Evolutionary conservation across 2,329 filamentous ascomycete genomes (phyloP).

Genomic region (Paradendryphiella salina): DNA sequence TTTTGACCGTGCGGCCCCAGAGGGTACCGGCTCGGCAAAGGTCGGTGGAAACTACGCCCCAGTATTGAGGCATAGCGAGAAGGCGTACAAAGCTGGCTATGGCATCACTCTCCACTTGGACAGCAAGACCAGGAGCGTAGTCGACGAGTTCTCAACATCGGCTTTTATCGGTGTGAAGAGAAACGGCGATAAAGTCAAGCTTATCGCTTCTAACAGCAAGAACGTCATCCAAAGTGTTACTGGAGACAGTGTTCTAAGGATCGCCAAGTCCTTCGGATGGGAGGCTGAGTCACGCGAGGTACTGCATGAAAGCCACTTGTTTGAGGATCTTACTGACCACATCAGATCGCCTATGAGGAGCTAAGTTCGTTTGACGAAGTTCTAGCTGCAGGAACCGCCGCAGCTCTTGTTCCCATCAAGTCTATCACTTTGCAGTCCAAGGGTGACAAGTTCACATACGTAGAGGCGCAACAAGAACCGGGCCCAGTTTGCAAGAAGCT

Average conservation of each 20-base stretch:
- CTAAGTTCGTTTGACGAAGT: conserved; percentile 71
- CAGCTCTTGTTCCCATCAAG: conserved; percentile 86
- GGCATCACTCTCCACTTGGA: conserved; percentile 96
- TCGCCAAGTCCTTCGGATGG: conserved; percentile 80
- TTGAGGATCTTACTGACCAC: conserved; percentile 6
- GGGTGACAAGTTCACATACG: conserved; percentile 60
- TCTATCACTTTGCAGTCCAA: conserved; percentile 76
- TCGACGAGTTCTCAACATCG: conserved; percentile 95
- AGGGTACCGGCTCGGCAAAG: conserved; percentile 89
- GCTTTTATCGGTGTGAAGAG: conserved; percentile 83
- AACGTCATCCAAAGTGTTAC: conserved; percentile 89
- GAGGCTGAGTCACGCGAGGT: conserved; percentile 75
- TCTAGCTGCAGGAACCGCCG: conserved; percentile 89
- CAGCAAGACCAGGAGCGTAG: conserved; percentile 76
- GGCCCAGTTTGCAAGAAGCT: conserved; percentile 75
- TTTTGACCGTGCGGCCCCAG: conserved; percentile 90
- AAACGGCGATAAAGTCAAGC: conserved; percentile 64
- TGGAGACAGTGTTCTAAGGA: conserved; percentile 73
- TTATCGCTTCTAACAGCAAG: conserved; percentile 85
- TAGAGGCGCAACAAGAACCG: conserved; percentile 65
- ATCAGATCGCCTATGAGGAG: conserved; percentile 67
- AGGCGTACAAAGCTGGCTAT: conserved; percentile 74
- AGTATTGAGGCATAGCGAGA: conserved; percentile 84
- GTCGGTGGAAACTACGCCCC: conserved; percentile 96
- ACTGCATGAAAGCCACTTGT: conserved; percentile 34